Conservation (phyloP, 1,284 basidiomycete species). For the Schizophyllum amplum region DNA sequence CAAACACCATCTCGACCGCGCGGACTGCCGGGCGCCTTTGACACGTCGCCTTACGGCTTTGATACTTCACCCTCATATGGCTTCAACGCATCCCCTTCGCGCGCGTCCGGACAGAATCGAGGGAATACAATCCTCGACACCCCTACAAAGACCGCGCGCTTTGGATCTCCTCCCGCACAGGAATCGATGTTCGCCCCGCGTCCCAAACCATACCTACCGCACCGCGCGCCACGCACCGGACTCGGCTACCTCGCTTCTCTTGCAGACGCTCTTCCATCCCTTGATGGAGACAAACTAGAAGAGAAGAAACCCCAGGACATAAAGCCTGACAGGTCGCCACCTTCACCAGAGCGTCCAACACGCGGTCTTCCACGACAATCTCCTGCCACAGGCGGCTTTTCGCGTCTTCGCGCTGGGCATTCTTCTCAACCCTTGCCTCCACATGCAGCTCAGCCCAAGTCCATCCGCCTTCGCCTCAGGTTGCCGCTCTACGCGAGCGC, state of each 20-base stretch:
- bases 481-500: neutral
- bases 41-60: neutral
- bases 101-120: neutral
- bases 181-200: neutral
- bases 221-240: neutral
- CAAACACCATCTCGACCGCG: neutral
- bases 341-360: neutral
- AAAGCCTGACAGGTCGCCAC: too few relatives aligned
- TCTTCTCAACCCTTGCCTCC: neutral
- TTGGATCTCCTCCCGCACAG: neutral
- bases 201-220: neutral
- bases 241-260: neutral
- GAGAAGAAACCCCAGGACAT: too few relatives aligned
- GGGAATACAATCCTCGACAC: too few relatives aligned
- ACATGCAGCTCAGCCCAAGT: too few relatives aligned
- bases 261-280: neutral
- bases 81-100: neutral
- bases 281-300: neutral
- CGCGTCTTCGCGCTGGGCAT: neutral
- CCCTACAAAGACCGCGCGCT: neutral
- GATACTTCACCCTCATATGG: neutral
- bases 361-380: neutral
- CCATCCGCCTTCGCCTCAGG: neutral
- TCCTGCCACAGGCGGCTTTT: neutral
- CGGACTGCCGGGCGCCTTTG: neutral